phyloP scores from a whole-genome alignment of 257 asterid species.

The Solanum piurae region DNA sequence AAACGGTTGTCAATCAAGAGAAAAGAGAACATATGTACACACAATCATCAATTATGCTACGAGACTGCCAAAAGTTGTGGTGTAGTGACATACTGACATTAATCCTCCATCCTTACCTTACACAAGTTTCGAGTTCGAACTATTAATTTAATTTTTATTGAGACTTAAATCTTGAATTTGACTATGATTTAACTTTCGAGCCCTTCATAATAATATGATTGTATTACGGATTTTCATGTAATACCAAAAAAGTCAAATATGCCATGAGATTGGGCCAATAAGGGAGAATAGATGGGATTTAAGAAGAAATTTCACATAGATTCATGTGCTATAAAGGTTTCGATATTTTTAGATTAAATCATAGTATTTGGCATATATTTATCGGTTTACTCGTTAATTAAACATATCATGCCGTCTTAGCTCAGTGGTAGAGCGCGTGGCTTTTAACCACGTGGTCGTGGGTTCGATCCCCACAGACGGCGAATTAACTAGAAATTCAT shows the following conservation, averaged over 20 bases:
- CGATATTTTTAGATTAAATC: too few species aligned
- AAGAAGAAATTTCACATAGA: neutral
- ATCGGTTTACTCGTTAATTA: rapidly evolving
- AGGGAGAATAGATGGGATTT: neutral
- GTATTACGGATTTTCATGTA: neutral
- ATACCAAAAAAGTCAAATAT: neutral
- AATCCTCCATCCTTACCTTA: neutral
- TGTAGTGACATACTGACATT: neutral
- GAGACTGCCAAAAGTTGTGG: neutral
- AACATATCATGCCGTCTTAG: constrained; percentile 45
- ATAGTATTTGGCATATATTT: too few species aligned
- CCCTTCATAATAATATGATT: neutral
- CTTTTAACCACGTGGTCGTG: constrained; percentile 99
- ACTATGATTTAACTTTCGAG: rapidly evolving
- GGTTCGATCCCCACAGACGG: constrained; percentile 98
- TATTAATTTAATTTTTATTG: rapidly evolving
- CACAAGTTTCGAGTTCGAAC: neutral
- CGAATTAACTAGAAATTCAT: neutral
- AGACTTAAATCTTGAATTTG: neutral
- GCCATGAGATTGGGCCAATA: neutral
- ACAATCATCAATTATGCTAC: neutral
- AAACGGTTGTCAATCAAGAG: neutral
- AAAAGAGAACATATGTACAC: neutral
- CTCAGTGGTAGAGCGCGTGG: constrained; percentile 99
- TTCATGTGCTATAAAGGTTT: neutral